Conservation (phyloP, 805 yeast genomes). For the Pichia paraexigua region DNA sequence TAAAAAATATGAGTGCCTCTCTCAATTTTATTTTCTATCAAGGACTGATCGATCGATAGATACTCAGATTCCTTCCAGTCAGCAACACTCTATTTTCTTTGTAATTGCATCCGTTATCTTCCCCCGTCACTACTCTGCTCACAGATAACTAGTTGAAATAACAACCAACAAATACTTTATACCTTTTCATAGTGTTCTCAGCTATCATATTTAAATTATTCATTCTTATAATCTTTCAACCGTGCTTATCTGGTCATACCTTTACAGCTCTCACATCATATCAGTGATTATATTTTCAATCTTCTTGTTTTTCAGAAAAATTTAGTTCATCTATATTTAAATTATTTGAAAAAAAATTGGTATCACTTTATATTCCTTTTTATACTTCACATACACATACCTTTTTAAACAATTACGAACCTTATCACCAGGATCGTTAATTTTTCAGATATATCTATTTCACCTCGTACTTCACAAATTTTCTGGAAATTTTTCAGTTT, state of each 20-base stretch:
- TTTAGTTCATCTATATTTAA: no score
- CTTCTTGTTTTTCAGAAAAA: background rate
- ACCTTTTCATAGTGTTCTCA: background rate
- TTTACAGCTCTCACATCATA: background rate
- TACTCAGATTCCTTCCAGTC: background rate
- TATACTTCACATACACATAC: background rate
- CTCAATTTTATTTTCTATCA: background rate
- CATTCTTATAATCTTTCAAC: background rate
- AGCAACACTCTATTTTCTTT: background rate
- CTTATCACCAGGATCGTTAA: background rate
- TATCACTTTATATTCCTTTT: background rate
- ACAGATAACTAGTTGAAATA: background rate
- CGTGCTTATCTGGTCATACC: background rate
- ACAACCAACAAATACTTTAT: background rate
- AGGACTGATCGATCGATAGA: background rate
- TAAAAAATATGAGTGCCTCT: background rate
- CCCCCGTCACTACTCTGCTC: background rate
- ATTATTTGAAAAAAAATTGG: no score
- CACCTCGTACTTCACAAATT: background rate
- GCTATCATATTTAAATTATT: background rate
- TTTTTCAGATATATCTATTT: background rate
- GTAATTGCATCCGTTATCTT: background rate
- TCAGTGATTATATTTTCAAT: background rate
- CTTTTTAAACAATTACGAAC: background rate
- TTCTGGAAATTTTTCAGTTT: background rate